Evolutionary conservation across 2,329 filamentous ascomycete genomes (phyloP).

Genomic region (Fusarium beomiforme): DNA sequence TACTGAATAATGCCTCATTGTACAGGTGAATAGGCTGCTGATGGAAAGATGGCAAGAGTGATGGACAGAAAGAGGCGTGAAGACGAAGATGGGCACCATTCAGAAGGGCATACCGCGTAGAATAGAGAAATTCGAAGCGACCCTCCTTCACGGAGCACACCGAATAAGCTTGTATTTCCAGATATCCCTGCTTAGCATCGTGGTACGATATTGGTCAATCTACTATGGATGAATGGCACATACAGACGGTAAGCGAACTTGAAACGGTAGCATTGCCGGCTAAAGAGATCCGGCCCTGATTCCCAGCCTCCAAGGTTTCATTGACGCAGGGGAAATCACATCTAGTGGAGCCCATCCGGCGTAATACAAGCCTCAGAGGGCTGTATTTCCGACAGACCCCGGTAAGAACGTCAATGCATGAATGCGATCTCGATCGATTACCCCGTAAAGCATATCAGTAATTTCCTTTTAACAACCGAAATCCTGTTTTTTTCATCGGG

Average conservation of each 20-base stretch:
- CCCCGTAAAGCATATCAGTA: neutral
- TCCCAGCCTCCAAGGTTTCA: constrained; percentile 1
- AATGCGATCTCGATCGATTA: constrained; percentile 17
- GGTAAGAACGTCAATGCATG: constrained; percentile 18
- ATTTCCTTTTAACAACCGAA: neutral
- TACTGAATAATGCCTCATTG: constrained; percentile 14
- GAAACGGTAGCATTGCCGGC: constrained; percentile 10
- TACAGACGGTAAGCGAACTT: neutral
- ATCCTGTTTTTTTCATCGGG: constrained; percentile 7
- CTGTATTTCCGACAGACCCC: neutral
- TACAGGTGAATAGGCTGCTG: neutral
- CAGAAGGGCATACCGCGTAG: neutral
- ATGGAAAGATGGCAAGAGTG: neutral
- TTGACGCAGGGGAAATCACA: constrained; percentile 17
- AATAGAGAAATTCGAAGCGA: constrained; percentile 16
- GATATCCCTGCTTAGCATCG: neutral
- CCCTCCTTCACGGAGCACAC: neutral
- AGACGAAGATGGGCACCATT: neutral
- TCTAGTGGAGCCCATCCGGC: neutral
- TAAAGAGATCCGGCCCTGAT: constrained; percentile 1
- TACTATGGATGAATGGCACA: neutral
- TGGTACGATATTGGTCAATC: neutral
- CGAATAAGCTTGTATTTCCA: neutral
- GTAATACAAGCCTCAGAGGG: neutral
- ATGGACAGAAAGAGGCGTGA: neutral